Conservation (phyloP, 371 early-diverging fungal genomes). For the Rhizopus arrhizus region DNA sequence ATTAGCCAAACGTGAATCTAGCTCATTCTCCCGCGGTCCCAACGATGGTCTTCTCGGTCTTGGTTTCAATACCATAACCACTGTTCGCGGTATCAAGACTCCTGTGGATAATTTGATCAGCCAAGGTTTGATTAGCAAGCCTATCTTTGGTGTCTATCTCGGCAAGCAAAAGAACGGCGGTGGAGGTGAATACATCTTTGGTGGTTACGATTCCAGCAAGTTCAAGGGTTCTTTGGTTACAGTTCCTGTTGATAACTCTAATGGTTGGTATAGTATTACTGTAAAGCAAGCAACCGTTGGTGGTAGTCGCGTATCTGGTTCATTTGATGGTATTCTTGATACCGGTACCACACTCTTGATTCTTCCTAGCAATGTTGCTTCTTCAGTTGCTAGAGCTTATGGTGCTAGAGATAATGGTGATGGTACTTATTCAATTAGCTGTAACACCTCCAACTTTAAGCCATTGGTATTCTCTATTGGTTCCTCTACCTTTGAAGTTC, state of each 20-base stretch:
- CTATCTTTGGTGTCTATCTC: conserved; percentile 40
- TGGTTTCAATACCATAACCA: conserved; percentile 53
- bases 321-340: conserved; percentile 55
- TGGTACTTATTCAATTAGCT: conserved; percentile 31
- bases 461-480: conserved; percentile 27
- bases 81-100: conserved; percentile 35
- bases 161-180: conserved; percentile 39
- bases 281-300: conserved; percentile 38
- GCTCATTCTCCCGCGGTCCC: conserved; percentile 17
- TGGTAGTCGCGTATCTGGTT: conserved; percentile 6
- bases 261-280: conserved; percentile 50
- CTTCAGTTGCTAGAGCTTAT: conserved; percentile 22
- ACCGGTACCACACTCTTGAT: conserved; percentile 68
- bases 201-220: conserved; percentile 48
- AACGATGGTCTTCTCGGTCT: conserved; percentile 43
- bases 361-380: conserved; percentile 45
- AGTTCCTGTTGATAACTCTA: conserved; percentile 49
- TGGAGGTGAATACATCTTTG: conserved; percentile 53
- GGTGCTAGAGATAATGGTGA: conserved; percentile 32
- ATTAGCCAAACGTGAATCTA: conserved; percentile 25
- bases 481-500: conserved; percentile 22
- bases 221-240: conserved; percentile 54
- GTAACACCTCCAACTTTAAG: conserved; percentile 23
- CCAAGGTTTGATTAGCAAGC: conserved; percentile 39
- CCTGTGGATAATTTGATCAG: conserved; percentile 49